Conservation (phyloP, 305 asterid genomes). For the Solanum hybrid region DNA sequence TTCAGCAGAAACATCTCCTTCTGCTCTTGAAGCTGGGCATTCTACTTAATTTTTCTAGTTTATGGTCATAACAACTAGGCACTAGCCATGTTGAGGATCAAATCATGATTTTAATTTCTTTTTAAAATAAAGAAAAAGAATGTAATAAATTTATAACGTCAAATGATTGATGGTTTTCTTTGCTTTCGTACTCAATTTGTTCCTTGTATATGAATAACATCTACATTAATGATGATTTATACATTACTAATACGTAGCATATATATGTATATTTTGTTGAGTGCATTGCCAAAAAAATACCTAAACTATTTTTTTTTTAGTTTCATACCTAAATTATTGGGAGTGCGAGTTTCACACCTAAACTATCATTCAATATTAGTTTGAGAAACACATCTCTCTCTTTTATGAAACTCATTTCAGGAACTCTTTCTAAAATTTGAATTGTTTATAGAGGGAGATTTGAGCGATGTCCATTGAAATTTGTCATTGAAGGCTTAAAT, state of each 20-base stretch:
- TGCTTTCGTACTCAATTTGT: neutral
- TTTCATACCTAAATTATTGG: too few relatives aligned
- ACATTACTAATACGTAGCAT: too few relatives aligned
- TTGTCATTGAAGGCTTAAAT: neutral
- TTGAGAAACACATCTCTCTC: neutral
- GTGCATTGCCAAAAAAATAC: too few relatives aligned
- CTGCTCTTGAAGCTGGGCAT: neutral
- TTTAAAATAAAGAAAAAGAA: neutral
- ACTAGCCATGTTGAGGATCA: neutral
- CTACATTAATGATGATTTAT: neutral
- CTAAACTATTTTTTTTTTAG: too few relatives aligned
- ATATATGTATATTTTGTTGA: too few relatives aligned
- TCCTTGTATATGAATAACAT: neutral
- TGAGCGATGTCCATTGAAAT: neutral
- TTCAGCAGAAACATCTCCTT: neutral
- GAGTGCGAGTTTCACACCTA: too few relatives aligned
- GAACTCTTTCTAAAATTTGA: too few relatives aligned
- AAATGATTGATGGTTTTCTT: neutral
- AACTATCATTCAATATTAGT: too few relatives aligned
- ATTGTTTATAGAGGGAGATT: neutral
- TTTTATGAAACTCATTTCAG: too few relatives aligned
- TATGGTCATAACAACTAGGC: neutral
- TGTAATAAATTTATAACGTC: neutral
- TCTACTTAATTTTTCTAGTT: neutral
- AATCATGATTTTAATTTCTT: neutral